A percentile compares a stretch with the other conserved stretches of the same genome.
phyloP scores from a whole-genome alignment of 768 basidiomycete genomes.

The Calocybe gangraenosa region DNA sequence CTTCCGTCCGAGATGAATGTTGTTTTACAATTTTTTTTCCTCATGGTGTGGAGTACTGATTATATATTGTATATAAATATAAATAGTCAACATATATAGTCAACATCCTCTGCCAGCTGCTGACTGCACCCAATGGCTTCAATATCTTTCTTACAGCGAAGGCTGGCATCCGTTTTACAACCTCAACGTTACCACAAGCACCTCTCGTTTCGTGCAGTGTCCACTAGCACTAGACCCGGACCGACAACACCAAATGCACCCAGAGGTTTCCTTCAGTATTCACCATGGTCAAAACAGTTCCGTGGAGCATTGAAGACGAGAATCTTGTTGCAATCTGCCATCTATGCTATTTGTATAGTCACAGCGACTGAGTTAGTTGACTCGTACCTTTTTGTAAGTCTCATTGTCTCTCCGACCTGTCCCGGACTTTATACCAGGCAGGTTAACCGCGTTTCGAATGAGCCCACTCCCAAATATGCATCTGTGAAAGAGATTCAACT shows the following conservation, averaged over 20 bases:
- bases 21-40: no score
- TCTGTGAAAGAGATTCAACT: conserved; percentile 38
- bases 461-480: conserved; percentile 33
- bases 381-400: conserved; percentile 24
- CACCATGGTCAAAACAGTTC: conserved; percentile 39
- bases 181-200: no score
- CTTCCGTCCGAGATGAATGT: no score
- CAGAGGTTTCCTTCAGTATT: conserved; percentile 21
- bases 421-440: conserved; percentile 4
- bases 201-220: neutral
- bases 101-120: no score
- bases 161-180: no score
- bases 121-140: no score
- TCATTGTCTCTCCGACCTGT: neutral
- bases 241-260: neutral
- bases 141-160: no score
- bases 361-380: conserved; percentile 23
- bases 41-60: no score
- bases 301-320: conserved; percentile 27
- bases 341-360: conserved; percentile 33
- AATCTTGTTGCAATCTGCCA: conserved; percentile 30
- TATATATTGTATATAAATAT: no score
- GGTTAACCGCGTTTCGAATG: conserved; percentile 5
- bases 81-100: no score
- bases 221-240: neutral